Conservation (phyloP, 805 yeast genomes). For the Lipomyces kockii region DNA sequence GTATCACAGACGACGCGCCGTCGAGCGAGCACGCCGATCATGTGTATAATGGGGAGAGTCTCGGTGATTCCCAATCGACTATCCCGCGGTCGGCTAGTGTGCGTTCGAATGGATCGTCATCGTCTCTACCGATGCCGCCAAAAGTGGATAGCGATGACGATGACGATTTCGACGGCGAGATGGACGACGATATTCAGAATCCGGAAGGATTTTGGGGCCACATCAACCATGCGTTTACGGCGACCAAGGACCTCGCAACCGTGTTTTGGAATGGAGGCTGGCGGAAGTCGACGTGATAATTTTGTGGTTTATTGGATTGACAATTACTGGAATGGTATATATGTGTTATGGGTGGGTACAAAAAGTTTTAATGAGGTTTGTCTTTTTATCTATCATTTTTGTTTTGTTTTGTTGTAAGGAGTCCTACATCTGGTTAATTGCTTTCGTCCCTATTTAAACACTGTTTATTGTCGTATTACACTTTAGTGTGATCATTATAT, state of each 20-base stretch:
- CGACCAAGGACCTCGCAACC: conserved; percentile 24
- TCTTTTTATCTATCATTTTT: not conserved
- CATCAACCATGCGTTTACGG: conserved; percentile 16
- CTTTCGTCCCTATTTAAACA: not conserved
- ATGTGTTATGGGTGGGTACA: too few relatives aligned
- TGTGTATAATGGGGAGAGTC: not conserved
- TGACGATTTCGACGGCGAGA: conserved; percentile 5
- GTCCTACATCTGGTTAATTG: conserved; percentile 3
- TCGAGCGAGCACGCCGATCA: not conserved
- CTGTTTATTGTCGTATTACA: not conserved
- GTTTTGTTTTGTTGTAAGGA: not conserved
- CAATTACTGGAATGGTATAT: not conserved
- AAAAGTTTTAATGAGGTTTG: not conserved
- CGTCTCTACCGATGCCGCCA: conserved; percentile 4
- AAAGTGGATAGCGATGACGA: not conserved
- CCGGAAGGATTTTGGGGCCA: conserved; percentile 26
- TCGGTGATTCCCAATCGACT: not conserved
- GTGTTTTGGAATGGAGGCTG: conserved; percentile 29
- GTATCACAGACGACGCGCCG: conserved; percentile 5
- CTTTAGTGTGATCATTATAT: not conserved
- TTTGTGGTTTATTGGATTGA: too few relatives aligned
- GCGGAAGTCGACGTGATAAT: conserved; percentile 5
- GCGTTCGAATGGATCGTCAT: conserved; percentile 1
- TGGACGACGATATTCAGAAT: conserved; percentile 1
- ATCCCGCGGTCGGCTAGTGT: not conserved